Evolutionary conservation across 805 yeast species (phyloP), one percentile per base, ranked within the genome.

Genomic region (Ogataea saltuana): DNA sequence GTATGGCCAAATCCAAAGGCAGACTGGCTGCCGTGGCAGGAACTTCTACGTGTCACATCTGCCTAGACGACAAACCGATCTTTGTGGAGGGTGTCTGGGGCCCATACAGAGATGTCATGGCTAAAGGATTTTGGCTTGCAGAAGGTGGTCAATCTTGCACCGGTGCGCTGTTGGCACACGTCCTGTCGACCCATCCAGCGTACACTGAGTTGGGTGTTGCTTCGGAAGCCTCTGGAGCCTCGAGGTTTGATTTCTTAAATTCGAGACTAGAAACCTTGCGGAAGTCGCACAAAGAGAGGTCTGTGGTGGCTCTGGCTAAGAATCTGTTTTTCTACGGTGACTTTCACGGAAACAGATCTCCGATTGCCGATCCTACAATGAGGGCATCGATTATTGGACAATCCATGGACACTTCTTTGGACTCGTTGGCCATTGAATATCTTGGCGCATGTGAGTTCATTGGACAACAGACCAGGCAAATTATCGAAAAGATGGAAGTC

Each of bases 101-200:
- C 11, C 99, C 99, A 2, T 93, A 93, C 67, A 76, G 89, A 58
- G 96, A 90, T 64, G 96, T 88, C 4, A 75, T 91, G 71, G 85
- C 95, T n/a, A 84, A 85, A 21, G 88, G 82, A 5, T 83, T 73
- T 58, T 93, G 98, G 98, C 74, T 90, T 51, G 96, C 98, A 11
- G 99, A 93, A 68, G 99, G 99, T 60, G 99, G 99, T n/a, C 99
- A 93, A 65, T 84, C 95, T 12, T 86, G 96, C 61, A 93, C 99
- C 2, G 99, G 99, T 54, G 97, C 95, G 22, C 75, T 93, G 29
- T 74, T 93, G 50, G 91, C 93, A 2, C 95, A 88, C 64, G 91
- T 91, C 12, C 66, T 93, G 48, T 74, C 87, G 10, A 83, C 87
- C 8, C 98, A 93, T 61, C 97, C 97, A 0, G 95, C 98, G 0